These are phyloP conservation scores for Eucalyptus polybractea DNA, from an alignment of 345 rosid species.

Conservation along the genomic window DNA sequence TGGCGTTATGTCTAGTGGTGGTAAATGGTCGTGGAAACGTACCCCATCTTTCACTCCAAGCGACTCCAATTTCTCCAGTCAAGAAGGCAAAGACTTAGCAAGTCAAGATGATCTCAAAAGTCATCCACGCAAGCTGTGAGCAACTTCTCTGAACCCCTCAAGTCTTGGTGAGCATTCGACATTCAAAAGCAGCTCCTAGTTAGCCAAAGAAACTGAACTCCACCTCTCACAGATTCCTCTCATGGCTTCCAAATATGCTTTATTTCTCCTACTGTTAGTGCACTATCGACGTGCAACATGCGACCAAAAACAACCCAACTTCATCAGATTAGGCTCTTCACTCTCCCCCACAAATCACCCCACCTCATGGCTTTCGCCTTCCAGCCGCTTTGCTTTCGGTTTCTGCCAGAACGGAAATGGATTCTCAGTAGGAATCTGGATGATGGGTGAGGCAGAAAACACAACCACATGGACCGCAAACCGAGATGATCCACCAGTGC, in stretches of 20 bases:
- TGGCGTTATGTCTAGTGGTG: background rate
- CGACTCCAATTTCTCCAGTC: background rate
- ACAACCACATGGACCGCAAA: too few relatives aligned
- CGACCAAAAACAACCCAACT: accelerated
- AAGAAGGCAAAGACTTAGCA: background rate
- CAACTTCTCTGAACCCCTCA: background rate
- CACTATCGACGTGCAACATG: background rate
- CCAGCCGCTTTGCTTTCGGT: background rate
- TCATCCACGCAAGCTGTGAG: background rate
- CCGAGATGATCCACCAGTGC: too few relatives aligned
- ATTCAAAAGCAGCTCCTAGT: background rate
- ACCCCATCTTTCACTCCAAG: background rate
- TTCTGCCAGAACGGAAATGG: too few relatives aligned
- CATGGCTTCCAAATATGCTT: background rate
- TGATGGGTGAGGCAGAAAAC: too few relatives aligned
- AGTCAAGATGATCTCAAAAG: background rate
- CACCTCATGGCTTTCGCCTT: slow-evolving; percentile 5
- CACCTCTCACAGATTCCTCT: background rate
- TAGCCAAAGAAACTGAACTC: background rate
- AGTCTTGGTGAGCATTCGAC: background rate
- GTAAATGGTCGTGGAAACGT: background rate
- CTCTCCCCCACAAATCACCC: background rate
- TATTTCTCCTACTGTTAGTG: background rate
- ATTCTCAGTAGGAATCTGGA: too few relatives aligned
- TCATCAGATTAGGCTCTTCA: background rate